These are phyloP conservation scores for Ceraceosorus bombacis DNA, from an alignment of 1,284 basidiomycete species.

Conservation along the genomic window DNA sequence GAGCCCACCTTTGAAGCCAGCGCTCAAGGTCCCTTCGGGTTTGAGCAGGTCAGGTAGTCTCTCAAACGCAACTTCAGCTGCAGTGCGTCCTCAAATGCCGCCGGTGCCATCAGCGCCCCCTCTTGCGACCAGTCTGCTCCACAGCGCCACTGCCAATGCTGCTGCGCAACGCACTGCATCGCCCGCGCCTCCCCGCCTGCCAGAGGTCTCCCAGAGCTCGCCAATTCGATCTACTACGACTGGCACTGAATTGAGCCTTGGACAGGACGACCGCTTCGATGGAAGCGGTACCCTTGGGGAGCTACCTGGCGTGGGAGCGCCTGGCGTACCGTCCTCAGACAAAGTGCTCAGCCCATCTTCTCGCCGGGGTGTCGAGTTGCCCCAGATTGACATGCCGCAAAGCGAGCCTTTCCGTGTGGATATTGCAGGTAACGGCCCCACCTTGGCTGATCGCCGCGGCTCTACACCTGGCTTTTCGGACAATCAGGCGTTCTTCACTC, in stretches of 20 bases:
- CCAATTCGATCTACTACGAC: neutral
- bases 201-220: neutral
- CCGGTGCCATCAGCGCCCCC: constrained; percentile 29
- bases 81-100: constrained; percentile 22
- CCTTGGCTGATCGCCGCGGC: constrained; percentile 9
- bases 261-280: constrained; percentile 36
- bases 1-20: constrained; percentile 36
- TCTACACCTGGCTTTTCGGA: constrained; percentile 12
- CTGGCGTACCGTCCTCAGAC: constrained; percentile 2
- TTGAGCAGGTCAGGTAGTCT: constrained; percentile 22
- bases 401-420: constrained; percentile 38
- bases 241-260: constrained; percentile 19
- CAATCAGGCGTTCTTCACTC: constrained; percentile 26
- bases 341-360: neutral
- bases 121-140: constrained; percentile 13
- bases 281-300: constrained; percentile 37
- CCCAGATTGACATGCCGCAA: constrained; percentile 38
- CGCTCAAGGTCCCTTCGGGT: constrained; percentile 27
- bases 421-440: constrained; percentile 16
- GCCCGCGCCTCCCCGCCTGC: neutral
- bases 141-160: neutral
- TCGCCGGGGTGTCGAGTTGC: constrained; percentile 9
- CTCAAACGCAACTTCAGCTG: constrained; percentile 13
- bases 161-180: neutral
- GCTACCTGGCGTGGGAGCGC: neutral